phyloP scores from a whole-genome alignment of 2,329 filamentous ascomycete species.

The Thielaviopsis punctulata region DNA sequence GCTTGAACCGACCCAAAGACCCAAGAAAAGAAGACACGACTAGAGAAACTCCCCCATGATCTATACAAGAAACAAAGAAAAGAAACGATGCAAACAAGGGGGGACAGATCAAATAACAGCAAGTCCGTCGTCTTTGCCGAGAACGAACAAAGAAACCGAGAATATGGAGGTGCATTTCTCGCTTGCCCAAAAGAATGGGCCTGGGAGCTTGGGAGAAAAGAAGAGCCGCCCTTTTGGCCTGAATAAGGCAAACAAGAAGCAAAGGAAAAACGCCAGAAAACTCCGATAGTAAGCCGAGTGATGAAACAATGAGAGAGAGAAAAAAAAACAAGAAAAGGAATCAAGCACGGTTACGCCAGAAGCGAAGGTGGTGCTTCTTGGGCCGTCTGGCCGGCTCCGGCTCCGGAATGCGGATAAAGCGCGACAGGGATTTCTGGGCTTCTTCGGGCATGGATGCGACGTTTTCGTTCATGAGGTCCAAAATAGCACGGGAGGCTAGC shows the following conservation, averaged over 20 bases:
- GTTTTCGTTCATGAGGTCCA: conserved; percentile 15
- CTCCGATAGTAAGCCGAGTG: not conserved
- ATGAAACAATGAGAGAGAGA: not conserved
- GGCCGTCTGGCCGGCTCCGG: conserved; percentile 4
- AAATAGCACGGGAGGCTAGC: conserved; percentile 14
- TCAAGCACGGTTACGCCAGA: conserved; percentile 13
- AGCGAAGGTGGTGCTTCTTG: conserved; percentile 14
- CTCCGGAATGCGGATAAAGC: conserved; percentile 13
- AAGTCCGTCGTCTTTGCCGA: too few relatives aligned
- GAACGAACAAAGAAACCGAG: not conserved
- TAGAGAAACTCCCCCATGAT: not conserved
- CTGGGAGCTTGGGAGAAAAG: not conserved
- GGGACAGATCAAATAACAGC: too few relatives aligned
- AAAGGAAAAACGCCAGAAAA: not conserved
- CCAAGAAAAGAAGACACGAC: not conserved
- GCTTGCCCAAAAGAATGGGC: not conserved
- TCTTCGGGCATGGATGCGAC: conserved; percentile 15
- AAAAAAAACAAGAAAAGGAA: not conserved
- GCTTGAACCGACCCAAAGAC: not conserved
- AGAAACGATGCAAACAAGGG: too few relatives aligned
- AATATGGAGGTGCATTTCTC: not conserved
- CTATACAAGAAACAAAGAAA: not conserved
- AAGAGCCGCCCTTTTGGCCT: too few relatives aligned
- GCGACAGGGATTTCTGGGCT: conserved; percentile 13
- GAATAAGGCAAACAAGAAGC: not conserved